Evolutionary conservation across 2,329 filamentous ascomycete species (phyloP), one percentile per base, ranked within the genome.

Genomic region (Penicillium oxalicum): DNA sequence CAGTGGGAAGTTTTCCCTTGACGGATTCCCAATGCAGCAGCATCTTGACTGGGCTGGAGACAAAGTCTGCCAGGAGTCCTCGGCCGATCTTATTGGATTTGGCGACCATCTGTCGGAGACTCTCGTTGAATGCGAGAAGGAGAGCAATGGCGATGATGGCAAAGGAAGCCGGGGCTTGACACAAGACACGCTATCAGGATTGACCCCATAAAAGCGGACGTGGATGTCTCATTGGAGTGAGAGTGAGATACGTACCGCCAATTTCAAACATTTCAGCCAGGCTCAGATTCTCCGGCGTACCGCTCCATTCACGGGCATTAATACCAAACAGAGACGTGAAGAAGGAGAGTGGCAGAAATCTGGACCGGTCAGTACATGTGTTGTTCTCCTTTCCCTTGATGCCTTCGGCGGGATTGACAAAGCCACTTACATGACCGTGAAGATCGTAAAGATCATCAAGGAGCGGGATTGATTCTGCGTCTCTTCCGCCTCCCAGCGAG

Each of bases 251-350:
- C 52, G 2, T 56, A 65, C 64, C 64, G 9, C 62, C 58, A 27
- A 67, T 65, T 2, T 54, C 47, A n/a, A 64, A 50, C 54, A 65
- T 62, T 11, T 51, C 38, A 11, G 45, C 50, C 11, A 66, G 43
- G 4, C 50, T 50, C 28, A 77, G 71, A 24, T 75, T 68, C n/a
- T 61, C 51, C 7, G 61, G 53, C 12, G 69, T 69, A 2, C 72
- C 75, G 28, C 76, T 77, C 81, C 81, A 83, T 63, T 84, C 80
- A 4, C 64, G 67, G 2, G 79, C 80, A 56, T 85, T 84, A 75
- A 84, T 84, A 45, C 82, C 81, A 47, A 84, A 84, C 0, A 85
- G 61, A 2, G 79, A 77, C 0, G 81, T 84, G 63, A 85, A 84
- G 68, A 85, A 84, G 13, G 78, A 81, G 5, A 84, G 62, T 0